phyloP scores from a whole-genome alignment of 2,329 filamentous ascomycete genomes.

The Neofusicoccum sp. region DNA sequence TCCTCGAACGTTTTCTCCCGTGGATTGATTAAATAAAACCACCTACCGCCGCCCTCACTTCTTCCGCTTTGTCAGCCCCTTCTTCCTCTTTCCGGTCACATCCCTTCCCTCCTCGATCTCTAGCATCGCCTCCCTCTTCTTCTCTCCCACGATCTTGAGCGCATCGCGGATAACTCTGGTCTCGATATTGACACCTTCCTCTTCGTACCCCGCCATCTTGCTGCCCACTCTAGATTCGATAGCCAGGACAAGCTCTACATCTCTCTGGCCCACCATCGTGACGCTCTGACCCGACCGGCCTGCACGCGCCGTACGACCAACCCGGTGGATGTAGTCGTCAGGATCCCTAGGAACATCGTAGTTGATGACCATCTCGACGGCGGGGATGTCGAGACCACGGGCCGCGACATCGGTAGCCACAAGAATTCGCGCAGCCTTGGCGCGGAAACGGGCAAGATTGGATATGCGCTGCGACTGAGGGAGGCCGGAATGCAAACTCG shows the following conservation, averaged over 20 bases:
- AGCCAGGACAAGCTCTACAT: conserved; percentile 84
- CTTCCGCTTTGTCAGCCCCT: conserved; percentile 29
- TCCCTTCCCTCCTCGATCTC: conserved; percentile 92
- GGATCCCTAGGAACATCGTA: conserved; percentile 95
- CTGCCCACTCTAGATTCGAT: conserved; percentile 82
- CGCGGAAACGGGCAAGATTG: conserved; percentile 89
- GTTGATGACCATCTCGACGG: conserved; percentile 86
- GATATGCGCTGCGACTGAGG: conserved; percentile 80
- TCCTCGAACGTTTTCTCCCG: too few relatives aligned
- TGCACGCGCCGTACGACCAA: conserved; percentile 91
- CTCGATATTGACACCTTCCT: conserved; percentile 94
- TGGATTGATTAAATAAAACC: background rate
- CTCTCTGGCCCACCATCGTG: conserved; percentile 87
- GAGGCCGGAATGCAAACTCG: conserved; percentile 83
- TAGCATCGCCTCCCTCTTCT: conserved; percentile 86
- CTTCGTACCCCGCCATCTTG: conserved; percentile 78
- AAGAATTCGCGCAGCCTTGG: conserved; percentile 80
- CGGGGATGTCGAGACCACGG: conserved; percentile 91
- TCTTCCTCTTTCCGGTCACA: conserved; percentile 76
- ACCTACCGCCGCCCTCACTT: background rate
- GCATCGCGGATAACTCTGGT: conserved; percentile 79
- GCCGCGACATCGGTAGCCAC: conserved; percentile 95
- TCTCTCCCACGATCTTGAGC: conserved; percentile 88
- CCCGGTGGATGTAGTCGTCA: conserved; percentile 95
- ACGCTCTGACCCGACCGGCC: conserved; percentile 79